Conservation (phyloP, 2,329 filamentous ascomycete genomes). For the Aspergillus amoenus region DNA sequence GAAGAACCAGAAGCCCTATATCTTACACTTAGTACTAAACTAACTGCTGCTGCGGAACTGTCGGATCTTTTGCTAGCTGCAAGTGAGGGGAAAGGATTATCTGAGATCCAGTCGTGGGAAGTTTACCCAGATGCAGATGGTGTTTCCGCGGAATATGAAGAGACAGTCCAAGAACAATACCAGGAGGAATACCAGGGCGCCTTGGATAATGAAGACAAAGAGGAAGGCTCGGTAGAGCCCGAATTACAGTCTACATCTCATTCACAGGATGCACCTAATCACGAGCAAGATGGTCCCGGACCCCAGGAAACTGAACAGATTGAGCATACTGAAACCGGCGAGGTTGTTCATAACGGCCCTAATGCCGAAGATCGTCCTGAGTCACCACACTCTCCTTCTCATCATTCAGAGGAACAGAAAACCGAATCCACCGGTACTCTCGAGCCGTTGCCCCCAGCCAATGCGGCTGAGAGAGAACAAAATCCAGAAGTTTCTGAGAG, state of each 20-base stretch:
- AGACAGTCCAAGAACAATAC: constrained; percentile 11
- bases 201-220: constrained; percentile 16
- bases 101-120: constrained; percentile 45
- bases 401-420: constrained; percentile 29
- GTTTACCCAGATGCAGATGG: constrained; percentile 53
- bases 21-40: constrained; percentile 55
- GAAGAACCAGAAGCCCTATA: constrained; percentile 57
- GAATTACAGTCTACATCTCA: constrained; percentile 9
- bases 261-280: not conserved
- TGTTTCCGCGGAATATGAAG: constrained; percentile 18
- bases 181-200: constrained; percentile 17
- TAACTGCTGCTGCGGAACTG: constrained; percentile 55
- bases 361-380: constrained; percentile 12
- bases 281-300: not conserved
- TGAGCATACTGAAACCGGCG: constrained; percentile 14
- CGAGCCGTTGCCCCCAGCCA: constrained; percentile 18
- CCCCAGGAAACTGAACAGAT: not conserved
- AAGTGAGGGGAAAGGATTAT: constrained; percentile 58
- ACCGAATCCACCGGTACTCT: constrained; percentile 33
- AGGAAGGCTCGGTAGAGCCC: constrained; percentile 15
- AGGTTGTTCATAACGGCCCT: constrained; percentile 8
- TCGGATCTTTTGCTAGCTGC: constrained; percentile 53
- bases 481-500: constrained; percentile 11
- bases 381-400: constrained; percentile 18
- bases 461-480: constrained; percentile 18